phyloP scores from a whole-genome alignment of 176 grass and related monocot genomes.

The Phyllostachys edulis region DNA sequence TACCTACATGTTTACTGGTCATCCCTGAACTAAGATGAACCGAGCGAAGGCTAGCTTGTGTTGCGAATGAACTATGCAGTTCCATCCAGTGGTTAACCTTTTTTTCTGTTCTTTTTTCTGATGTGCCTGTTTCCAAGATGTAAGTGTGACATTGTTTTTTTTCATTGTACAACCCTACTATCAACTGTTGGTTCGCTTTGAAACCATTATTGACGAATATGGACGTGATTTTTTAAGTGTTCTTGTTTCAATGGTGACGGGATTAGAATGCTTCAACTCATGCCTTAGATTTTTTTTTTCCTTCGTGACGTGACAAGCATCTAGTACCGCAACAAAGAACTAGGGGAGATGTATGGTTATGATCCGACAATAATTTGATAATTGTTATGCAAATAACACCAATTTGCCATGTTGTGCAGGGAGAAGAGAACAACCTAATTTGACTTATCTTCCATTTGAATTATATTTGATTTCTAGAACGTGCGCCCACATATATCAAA shows the following conservation, averaged over 20 bases:
- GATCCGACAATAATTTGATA: background rate
- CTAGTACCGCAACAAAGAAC: background rate
- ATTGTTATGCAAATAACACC: background rate
- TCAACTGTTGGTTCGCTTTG: background rate
- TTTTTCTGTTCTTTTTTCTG: background rate
- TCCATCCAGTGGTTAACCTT: slow-evolving; percentile 4
- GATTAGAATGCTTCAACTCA: background rate
- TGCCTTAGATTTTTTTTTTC: background rate
- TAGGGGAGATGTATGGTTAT: background rate
- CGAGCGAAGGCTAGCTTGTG: slow-evolving; percentile 30
- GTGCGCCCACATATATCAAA: background rate
- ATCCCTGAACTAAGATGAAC: slow-evolving; percentile 23
- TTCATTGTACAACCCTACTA: slow-evolving; percentile 5
- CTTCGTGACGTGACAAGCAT: background rate
- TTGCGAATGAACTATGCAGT: background rate
- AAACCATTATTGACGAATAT: slow-evolving; percentile 14
- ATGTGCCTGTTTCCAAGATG: slow-evolving; percentile 8
- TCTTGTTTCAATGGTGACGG: background rate
- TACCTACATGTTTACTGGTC: slow-evolving; percentile 19
- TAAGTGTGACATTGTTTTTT: slow-evolving; percentile 4
- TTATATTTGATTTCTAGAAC: slow-evolving; percentile 1
- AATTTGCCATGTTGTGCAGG: background rate
- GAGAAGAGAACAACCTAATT: background rate
- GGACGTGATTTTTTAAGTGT: background rate
- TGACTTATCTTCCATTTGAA: background rate